Evolutionary conservation across 1,284 basidiomycete genomes (phyloP).

Genomic region (Inonotus obliquus): DNA sequence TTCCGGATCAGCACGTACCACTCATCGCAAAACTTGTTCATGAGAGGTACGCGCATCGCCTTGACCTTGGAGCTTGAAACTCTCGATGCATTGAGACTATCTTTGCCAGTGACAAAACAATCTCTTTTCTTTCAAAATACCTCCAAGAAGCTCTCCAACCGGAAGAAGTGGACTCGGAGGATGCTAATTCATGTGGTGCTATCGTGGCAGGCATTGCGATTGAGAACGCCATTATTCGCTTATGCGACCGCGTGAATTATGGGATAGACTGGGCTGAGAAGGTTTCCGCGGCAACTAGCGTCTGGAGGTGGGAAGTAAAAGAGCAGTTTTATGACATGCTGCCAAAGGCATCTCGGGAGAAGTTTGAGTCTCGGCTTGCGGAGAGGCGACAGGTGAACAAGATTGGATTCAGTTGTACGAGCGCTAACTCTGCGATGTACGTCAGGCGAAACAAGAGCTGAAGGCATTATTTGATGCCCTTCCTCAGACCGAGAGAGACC

Average conservation of each 20-base stretch:
- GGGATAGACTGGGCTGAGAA: conserved; percentile 56
- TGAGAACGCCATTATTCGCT: conserved; percentile 55
- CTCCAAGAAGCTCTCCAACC: conserved; percentile 62
- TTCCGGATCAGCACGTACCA: conserved; percentile 66
- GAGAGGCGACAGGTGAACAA: conserved; percentile 63
- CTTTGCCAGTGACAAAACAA: conserved; percentile 58
- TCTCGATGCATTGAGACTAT: background rate
- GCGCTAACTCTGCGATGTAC: conserved; percentile 8
- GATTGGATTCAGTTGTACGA: conserved; percentile 1
- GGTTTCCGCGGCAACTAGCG: conserved; percentile 52
- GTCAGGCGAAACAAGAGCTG: conserved; percentile 59
- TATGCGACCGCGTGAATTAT: conserved; percentile 68
- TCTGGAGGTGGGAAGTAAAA: conserved; percentile 89
- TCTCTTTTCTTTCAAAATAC: conserved; percentile 54
- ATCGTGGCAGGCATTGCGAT: conserved; percentile 45
- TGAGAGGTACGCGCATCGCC: conserved; percentile 55
- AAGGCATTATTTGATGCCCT: conserved; percentile 49
- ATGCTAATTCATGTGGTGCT: conserved; percentile 16
- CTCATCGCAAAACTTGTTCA: conserved; percentile 77
- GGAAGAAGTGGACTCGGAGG: conserved; percentile 43
- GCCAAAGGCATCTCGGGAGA: conserved; percentile 65
- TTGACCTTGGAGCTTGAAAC: background rate
- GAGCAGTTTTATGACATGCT: conserved; percentile 56
- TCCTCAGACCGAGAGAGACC: conserved; percentile 48
- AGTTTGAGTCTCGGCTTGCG: conserved; percentile 52